Evolutionary conservation across 1,284 basidiomycete genomes (phyloP).

Genomic region (Pisolithus thermaeus): DNA sequence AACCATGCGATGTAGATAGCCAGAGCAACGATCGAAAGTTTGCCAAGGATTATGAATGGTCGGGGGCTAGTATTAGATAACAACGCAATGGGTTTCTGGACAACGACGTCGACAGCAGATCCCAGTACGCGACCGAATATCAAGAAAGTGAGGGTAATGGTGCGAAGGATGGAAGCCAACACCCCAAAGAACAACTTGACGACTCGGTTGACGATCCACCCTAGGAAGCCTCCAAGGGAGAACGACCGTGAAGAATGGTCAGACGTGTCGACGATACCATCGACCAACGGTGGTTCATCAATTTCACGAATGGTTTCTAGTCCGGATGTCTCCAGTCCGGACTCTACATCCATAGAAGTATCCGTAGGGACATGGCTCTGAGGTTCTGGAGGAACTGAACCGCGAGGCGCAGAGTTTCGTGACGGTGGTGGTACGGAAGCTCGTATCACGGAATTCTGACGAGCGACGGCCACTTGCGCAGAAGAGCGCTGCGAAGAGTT

Average conservation of each 20-base stretch:
- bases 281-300: slow-evolving; percentile 38
- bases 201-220: slow-evolving; percentile 36
- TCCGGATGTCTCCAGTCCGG: slow-evolving; percentile 39
- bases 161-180: slow-evolving; percentile 30
- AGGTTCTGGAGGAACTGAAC: slow-evolving; percentile 33
- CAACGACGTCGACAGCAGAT: slow-evolving; percentile 32
- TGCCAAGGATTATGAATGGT: slow-evolving; percentile 30
- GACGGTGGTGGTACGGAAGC: slow-evolving; percentile 21
- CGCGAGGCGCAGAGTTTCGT: slow-evolving; percentile 28
- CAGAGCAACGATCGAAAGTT: slow-evolving; percentile 33
- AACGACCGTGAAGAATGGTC: slow-evolving; percentile 26
- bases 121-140: slow-evolving; percentile 42
- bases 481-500: slow-evolving; percentile 29
- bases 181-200: slow-evolving; percentile 33
- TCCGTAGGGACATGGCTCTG: slow-evolving; percentile 8
- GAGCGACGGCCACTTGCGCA: slow-evolving; percentile 14
- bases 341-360: slow-evolving; percentile 24
- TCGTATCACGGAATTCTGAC: slow-evolving; percentile 18
- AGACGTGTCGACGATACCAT: slow-evolving; percentile 23
- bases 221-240: slow-evolving; percentile 44
- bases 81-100: slow-evolving; percentile 41
- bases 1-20: slow-evolving; percentile 39
- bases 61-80: slow-evolving; percentile 26
- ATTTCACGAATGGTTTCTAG: slow-evolving; percentile 57
- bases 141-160: slow-evolving; percentile 22